Percentiles rank a stretch among this genome's conserved stretches.
Conservation (phyloP, 2,329 filamentous ascomycete species). For the Parastagonospora nodorum region DNA sequence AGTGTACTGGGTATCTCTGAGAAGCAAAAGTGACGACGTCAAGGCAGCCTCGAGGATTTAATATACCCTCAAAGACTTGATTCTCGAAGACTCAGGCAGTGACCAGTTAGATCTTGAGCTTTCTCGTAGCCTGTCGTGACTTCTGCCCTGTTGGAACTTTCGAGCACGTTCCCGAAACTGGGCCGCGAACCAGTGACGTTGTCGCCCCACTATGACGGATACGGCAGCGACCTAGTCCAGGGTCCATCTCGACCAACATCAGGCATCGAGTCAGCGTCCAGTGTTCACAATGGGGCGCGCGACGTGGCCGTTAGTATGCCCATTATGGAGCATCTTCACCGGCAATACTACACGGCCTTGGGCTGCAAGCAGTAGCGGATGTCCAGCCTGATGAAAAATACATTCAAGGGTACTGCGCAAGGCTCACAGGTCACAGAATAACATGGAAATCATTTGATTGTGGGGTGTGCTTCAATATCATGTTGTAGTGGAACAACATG, state of each 20-base stretch:
- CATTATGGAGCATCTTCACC: background rate
- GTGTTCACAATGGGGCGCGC: background rate
- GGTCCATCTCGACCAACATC: background rate
- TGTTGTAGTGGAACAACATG: too few relatives aligned
- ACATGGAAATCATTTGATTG: too few relatives aligned
- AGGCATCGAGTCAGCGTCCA: background rate
- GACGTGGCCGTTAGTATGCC: background rate
- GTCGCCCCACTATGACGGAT: constrained; percentile 1
- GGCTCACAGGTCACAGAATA: too few relatives aligned
- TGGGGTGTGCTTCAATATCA: too few relatives aligned
- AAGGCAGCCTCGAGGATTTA: constrained; percentile 21
- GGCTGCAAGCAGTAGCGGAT: too few relatives aligned
- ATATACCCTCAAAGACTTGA: constrained; percentile 21
- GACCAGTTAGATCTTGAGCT: constrained; percentile 31
- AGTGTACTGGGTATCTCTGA: constrained; percentile 19
- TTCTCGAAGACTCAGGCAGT: constrained; percentile 21
- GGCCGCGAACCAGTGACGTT: constrained; percentile 3
- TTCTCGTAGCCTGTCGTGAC: constrained; percentile 28
- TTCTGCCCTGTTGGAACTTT: constrained; percentile 32
- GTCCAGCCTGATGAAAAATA: background rate
- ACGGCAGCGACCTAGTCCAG: background rate
- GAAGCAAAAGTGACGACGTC: constrained; percentile 2
- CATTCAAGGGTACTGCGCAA: too few relatives aligned
- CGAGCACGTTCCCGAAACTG: constrained; percentile 8
- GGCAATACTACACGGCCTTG: too few relatives aligned